Evolutionary conservation across 306 rosid species (phyloP).

Genomic region (Fragaria vesca): DNA sequence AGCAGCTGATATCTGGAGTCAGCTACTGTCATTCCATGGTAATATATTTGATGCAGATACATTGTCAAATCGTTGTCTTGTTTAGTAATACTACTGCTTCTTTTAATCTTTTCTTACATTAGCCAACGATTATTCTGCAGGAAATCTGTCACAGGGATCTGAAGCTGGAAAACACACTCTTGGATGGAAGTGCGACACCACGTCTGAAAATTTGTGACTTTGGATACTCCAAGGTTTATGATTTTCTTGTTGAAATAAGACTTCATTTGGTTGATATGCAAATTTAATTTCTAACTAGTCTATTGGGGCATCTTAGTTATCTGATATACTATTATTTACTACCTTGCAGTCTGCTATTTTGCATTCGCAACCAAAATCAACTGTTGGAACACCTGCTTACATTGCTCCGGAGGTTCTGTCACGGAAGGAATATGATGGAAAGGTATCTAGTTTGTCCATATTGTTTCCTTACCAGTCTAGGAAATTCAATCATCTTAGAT

Average conservation of each 20-base stretch:
- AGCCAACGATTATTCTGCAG: conserved; percentile 34
- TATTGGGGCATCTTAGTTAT: background rate
- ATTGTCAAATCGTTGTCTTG: conserved; percentile 1
- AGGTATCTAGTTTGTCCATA: conserved; percentile 45
- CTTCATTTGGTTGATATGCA: conserved; percentile 1
- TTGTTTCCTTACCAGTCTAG: background rate
- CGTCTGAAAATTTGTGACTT: conserved; percentile 89
- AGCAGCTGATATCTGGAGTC: conserved; percentile 94
- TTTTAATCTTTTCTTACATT: background rate
- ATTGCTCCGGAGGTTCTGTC: conserved; percentile 89
- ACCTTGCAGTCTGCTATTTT: conserved; percentile 65
- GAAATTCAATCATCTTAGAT: conserved; percentile 6
- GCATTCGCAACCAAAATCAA: conserved; percentile 89
- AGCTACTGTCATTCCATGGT: conserved; percentile 93
- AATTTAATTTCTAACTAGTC: background rate
- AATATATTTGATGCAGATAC: conserved; percentile 9
- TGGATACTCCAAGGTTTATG: conserved; percentile 86
- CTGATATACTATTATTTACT: background rate
- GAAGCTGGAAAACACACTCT: conserved; percentile 85
- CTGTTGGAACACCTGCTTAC: conserved; percentile 95
- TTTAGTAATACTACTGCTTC: background rate
- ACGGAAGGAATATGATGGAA: conserved; percentile 80
- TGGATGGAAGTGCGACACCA: conserved; percentile 85
- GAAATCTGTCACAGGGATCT: conserved; percentile 96
- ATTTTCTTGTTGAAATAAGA: conserved; percentile 14